Base-by-base conservation (phyloP, 2,329 filamentous ascomycete species). In the Penicillium sp. region DNA sequence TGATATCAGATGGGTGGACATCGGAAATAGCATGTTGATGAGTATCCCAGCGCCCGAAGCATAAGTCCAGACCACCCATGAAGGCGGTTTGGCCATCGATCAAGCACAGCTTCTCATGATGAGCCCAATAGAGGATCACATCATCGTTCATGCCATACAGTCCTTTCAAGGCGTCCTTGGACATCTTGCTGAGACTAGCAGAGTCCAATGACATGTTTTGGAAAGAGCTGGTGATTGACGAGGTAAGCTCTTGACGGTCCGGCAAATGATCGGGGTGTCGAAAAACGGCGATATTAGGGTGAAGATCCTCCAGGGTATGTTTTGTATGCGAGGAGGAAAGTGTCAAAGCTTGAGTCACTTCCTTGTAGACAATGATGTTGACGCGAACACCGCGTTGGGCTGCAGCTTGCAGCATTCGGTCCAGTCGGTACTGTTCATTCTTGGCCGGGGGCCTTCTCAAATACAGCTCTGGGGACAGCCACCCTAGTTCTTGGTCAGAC, bases 311-410 rank as follows among this genome's bases (percentile, higher is more conserved):
- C 26, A 96, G 78, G 37, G 82, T 81, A 67, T 91, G 86, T 67
- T 93, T 94, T 4, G 91, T 96, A 68, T 96, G 91, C 64, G 86
- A 73, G 0, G 83, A 87, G 10, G 80, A 86, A 46, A 88, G 79
- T 36, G 89, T 92, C 66, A 95, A 76, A 34, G 91, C 89, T 67
- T 91, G 88, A 3, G 89, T 85, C 7, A 93, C 90, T 61, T 97
- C 92, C 75, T 96, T 96, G 77, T 96, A 96, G 10, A 96, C 90
- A 49, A 96, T 92, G 48, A 96, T 81, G 64, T 92, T 88, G 64
- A 96, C 81, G 64, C 88, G 85, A 42, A 96, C 92, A 37, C 92
- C 92, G 39, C 92, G 85, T 74, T 93, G 83, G 23, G 92, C 91
- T 8, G 91, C 92, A 51, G 87, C 87, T 65, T 89, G 83, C 44